Base-by-base conservation (phyloP, 2,329 filamentous ascomycete genomes). In the Alternaria incomplexa region DNA sequence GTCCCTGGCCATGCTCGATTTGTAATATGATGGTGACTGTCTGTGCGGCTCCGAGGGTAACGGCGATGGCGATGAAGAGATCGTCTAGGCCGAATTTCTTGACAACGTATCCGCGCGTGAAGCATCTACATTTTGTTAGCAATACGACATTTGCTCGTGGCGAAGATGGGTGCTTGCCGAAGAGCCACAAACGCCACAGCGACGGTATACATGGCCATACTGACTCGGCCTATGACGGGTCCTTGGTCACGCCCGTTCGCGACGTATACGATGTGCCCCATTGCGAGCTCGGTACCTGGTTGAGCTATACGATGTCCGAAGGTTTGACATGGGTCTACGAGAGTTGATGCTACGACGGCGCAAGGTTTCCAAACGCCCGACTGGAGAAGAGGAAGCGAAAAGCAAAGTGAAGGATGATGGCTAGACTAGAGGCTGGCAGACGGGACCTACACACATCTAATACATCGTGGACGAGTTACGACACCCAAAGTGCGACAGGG, bases 81-180 rank as follows among this genome's bases (percentile, higher is more conserved):
- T 75, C 74, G 43, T 77, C 72, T 0, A 72, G 46, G 15, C 73
- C 73, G 28, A 71, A 74, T 30, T 67, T 74, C 40, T 68, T 70
- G 3, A 75, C 71, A 9, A 77, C 66, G 22, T 59, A 72, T 13
- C 64, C 69, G 28, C 73, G 69, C 10, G 73, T 73, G 45, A 71
- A 64, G 43, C 73, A 74, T 15, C 74, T 75, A 44, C 9, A 0
- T 25, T 23, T 4, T 3, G 25, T 68, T 43, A 70, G 57, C 51
- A 61, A 30, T 23, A 11, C 13, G n/a, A 20, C 26, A 26, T 58
- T 30, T 36, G 44, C 13, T 30, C 8, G 17, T 7, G 6, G 40
- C 11, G 7, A 45, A 7, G 25, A 11, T 6, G 11, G 22, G 3
- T 22, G 22, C 17, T 26, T 56, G 72, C 73, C 72, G 71, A 46